phyloP scores from a whole-genome alignment of 2,329 filamentous ascomycete genomes.

The Xylariales sp. region DNA sequence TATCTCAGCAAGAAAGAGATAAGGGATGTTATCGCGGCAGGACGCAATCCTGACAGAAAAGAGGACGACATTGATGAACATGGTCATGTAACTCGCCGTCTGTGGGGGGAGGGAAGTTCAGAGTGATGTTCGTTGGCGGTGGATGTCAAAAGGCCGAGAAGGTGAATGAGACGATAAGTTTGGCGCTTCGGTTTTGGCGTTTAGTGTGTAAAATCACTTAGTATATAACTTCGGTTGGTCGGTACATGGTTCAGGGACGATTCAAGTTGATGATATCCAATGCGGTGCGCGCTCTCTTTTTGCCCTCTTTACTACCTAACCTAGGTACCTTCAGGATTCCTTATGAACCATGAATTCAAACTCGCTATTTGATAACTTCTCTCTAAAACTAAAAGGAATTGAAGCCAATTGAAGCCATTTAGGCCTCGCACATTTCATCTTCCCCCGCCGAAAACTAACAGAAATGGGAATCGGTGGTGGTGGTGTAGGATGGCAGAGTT shows the following conservation, averaged over 20 bases:
- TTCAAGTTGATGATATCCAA: constrained; percentile 32
- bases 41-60: constrained; percentile 62
- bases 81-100: constrained; percentile 54
- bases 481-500: too few species aligned
- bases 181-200: constrained; percentile 21
- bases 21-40: constrained; percentile 52
- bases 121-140: not conserved
- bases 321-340: too few species aligned
- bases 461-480: too few species aligned
- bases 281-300: not conserved
- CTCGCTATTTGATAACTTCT: too few species aligned
- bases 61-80: constrained; percentile 59
- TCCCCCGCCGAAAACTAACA: too few species aligned
- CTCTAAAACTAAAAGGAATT: too few species aligned
- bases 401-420: too few species aligned
- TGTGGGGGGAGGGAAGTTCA: constrained; percentile 24
- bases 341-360: too few species aligned
- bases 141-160: not conserved
- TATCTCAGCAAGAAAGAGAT: constrained; percentile 63
- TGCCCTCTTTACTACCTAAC: too few species aligned
- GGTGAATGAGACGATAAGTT: constrained; percentile 15
- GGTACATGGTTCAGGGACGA: not conserved
- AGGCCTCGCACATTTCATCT: too few species aligned
- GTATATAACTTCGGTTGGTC: not conserved
- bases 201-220: not conserved